Conservation (phyloP, 768 basidiomycete species). For the Boletus vermiculosoides region DNA sequence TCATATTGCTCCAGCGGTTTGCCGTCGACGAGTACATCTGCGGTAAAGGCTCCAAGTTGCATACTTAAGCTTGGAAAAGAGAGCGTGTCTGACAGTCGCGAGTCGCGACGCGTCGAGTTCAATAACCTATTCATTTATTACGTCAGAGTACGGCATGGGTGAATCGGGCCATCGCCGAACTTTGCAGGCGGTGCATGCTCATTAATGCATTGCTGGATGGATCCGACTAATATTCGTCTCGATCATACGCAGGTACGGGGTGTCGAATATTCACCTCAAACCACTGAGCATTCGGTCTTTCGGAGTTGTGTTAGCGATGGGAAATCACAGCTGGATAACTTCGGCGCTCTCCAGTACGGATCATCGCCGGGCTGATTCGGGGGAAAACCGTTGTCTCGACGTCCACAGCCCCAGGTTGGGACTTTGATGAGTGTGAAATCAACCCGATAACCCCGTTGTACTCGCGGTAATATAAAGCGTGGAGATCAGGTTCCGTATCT, state of each 20-base stretch:
- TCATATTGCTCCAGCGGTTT: constrained; percentile 16
- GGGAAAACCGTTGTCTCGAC: neutral
- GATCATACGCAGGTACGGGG: no score
- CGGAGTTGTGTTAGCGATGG: no score
- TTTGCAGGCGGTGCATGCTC: no score
- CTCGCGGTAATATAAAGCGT: constrained; percentile 3
- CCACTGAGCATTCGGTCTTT: neutral
- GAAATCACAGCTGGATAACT: neutral
- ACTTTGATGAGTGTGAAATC: neutral
- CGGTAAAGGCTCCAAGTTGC: constrained; percentile 17
- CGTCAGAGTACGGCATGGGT: neutral
- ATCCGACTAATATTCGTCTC: no score
- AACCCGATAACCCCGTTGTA: neutral
- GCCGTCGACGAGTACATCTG: constrained; percentile 13
- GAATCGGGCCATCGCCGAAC: no score
- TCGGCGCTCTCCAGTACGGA: neutral
- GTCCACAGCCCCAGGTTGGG: neutral
- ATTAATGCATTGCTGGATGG: no score
- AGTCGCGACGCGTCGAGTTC: neutral
- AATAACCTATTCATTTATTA: neutral
- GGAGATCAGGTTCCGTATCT: neutral
- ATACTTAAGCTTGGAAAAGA: constrained; percentile 1
- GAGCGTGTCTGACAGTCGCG: neutral
- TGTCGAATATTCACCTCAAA: neutral
- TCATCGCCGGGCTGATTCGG: neutral